Percentiles rank a stretch among this genome's conserved stretches.
Evolutionary conservation across 2,329 filamentous ascomycete genomes (phyloP).

Genomic region (Fusarium odoratissimum): DNA sequence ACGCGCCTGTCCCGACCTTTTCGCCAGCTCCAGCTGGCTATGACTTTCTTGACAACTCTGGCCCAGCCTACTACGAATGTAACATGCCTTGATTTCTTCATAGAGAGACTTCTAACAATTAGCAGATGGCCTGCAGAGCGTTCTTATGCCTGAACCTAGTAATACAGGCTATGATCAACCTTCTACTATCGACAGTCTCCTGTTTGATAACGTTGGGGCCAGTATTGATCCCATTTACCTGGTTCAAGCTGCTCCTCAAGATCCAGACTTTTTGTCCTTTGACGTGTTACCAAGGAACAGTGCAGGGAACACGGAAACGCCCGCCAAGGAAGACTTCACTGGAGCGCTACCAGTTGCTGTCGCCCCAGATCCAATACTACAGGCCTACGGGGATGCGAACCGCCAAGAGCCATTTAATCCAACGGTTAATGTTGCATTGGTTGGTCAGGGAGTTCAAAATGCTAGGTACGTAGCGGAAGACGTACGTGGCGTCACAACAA

Average conservation of each 20-base stretch:
- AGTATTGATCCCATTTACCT: not conserved
- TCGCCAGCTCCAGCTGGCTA: not conserved
- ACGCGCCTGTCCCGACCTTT: not conserved
- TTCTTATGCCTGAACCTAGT: not conserved
- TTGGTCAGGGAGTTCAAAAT: not conserved
- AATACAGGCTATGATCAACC: too few relatives aligned
- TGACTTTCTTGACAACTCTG: rapidly evolving
- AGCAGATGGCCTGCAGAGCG: not conserved
- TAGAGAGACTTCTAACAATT: not conserved
- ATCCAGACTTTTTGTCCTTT: not conserved
- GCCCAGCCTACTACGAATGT: not conserved
- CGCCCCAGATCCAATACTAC: not conserved
- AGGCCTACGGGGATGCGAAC: rapidly evolving
- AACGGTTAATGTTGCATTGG: too few relatives aligned
- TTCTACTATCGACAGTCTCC: not conserved
- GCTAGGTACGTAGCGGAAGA: not conserved
- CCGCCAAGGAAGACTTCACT: not conserved
- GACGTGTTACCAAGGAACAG: rapidly evolving
- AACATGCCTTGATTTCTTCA: rapidly evolving
- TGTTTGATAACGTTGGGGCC: not conserved
- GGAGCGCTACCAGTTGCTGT: not conserved
- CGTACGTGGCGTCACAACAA: not conserved
- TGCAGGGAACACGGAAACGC: not conserved
- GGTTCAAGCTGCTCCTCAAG: not conserved
- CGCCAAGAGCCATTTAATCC: rapidly evolving